These are phyloP conservation scores for Metschnikowia aberdeeniae DNA, from an alignment of 805 yeast genomes.

Conservation along the genomic window DNA sequence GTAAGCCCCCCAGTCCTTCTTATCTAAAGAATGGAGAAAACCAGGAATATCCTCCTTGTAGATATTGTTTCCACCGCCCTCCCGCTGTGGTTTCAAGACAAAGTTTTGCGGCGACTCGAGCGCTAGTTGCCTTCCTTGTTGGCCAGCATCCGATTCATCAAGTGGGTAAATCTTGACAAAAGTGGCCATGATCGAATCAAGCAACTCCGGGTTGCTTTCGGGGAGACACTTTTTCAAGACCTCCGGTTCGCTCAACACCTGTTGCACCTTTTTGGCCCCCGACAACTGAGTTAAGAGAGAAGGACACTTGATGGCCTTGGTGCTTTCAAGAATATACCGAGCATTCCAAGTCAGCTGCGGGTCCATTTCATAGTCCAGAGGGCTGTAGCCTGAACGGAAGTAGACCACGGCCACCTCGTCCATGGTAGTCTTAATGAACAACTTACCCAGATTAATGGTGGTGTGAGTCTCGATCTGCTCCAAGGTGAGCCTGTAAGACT, in stretches of 20 bases:
- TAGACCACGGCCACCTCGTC: constrained; percentile 85
- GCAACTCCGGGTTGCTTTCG: constrained; percentile 21
- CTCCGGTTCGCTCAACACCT: constrained; percentile 60
- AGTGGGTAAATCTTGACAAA: constrained; percentile 87
- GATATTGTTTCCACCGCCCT: constrained; percentile 97
- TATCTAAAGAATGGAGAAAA: constrained; percentile 56
- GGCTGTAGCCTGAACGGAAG: constrained; percentile 86
- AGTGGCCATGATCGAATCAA: constrained; percentile 47
- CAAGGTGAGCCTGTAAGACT: constrained; percentile 63
- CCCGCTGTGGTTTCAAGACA: constrained; percentile 96
- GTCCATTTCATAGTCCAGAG: constrained; percentile 61
- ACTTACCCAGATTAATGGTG: constrained; percentile 40
- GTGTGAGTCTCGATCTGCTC: constrained; percentile 50
- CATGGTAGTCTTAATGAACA: constrained; percentile 50
- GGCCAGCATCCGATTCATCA: constrained; percentile 65
- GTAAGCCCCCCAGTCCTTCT: constrained; percentile 82
- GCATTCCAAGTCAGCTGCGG: constrained; percentile 71
- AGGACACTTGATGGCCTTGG: constrained; percentile 88
- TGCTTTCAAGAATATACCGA: constrained; percentile 65
- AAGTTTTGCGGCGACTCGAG: constrained; percentile 61
- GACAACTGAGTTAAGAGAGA: constrained; percentile 82
- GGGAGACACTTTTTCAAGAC: constrained; percentile 47
- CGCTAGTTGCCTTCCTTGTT: constrained; percentile 61
- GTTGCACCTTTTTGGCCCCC: constrained; percentile 94
- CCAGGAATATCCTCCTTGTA: constrained; percentile 82